Base-by-base conservation (phyloP, 2,329 filamentous ascomycete species). In the Apiospora arundinis region DNA sequence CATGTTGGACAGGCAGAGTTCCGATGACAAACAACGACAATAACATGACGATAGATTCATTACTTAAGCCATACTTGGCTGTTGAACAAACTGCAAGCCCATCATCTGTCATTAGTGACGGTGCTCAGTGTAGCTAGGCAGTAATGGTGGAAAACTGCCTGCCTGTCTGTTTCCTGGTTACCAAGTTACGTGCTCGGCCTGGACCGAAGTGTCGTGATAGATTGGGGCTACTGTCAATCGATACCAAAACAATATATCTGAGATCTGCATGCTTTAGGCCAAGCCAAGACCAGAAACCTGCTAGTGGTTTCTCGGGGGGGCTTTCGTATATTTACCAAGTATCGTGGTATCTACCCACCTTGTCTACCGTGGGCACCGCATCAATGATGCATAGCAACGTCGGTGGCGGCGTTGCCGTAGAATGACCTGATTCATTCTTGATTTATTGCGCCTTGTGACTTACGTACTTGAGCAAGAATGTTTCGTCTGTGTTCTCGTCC, bases 271-370 rank as follows among this genome's bases (percentile, higher is more conserved):
- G 49, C 49, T 56, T 32, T 16, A 56, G 25, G 49, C 49, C 49
- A 56, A 56, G 49, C 25, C 49, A 56, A 28, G 49, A 32, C 25
- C 16, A 16, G 49, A 56, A 56, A 56, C 49, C 8, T 14, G 12
- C 49, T 32, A 56, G 25, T 32, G 49, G 49, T 56, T 56, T 56
- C 49, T 23, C 49, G 49, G 49, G 49, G 49, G 49, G 25, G 49
- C 49, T 28, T 28, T 56, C 16, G 28, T 4, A 2, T 42, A 42
- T 32, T 32, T 32, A 32, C 32, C 32, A 32, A 32, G 32, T 42
- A n/a, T n/a, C n/a, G n/a, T n/a, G n/a, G 40, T 42, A 42, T 2
- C 2, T 42, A 42, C 9, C 9, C 40, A 42, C 40, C 9, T 40
- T 28, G n/a, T n/a, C n/a, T n/a, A n/a, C n/a, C n/a, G n/a, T n/a